Evolutionary conservation across 2,329 filamentous ascomycete genomes (phyloP).

Genomic region (Fusarium dlaminii): DNA sequence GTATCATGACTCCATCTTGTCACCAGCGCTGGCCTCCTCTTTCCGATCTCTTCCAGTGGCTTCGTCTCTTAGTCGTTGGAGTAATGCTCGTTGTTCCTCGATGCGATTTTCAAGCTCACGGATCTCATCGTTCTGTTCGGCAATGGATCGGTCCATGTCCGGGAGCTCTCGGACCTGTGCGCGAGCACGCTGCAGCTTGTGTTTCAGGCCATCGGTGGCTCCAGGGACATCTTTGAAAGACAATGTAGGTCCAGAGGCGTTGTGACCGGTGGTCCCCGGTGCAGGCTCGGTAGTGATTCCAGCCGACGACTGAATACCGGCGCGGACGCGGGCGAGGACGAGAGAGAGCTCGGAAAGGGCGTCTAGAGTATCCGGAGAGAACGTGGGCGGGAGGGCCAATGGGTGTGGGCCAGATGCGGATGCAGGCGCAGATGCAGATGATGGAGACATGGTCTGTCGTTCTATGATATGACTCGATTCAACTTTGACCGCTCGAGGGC

Average conservation of each 20-base stretch:
- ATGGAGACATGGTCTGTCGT: conserved; percentile 42
- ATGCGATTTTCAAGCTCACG: conserved; percentile 71
- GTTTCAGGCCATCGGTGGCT: conserved; percentile 81
- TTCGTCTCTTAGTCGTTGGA: conserved; percentile 62
- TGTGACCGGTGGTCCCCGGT: conserved; percentile 46
- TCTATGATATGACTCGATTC: conserved; percentile 8
- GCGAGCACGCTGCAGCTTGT: conserved; percentile 83
- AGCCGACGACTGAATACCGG: conserved; percentile 54
- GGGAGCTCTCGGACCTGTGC: conserved; percentile 71
- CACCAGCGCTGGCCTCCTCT: conserved; percentile 41
- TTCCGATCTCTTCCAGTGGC: conserved; percentile 51
- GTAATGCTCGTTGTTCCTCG: conserved; percentile 66
- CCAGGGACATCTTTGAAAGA: conserved; percentile 79
- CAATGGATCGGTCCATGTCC: conserved; percentile 72
- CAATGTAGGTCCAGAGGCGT: conserved; percentile 50
- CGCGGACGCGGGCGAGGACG: conserved; percentile 78
- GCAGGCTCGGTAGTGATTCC: conserved; percentile 53
- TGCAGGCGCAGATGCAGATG: conserved; percentile 37
- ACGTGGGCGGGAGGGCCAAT: conserved; percentile 67
- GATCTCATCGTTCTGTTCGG: conserved; percentile 79
- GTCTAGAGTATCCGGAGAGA: conserved; percentile 86
- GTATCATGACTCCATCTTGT: conserved; percentile 55
- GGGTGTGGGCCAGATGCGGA: conserved; percentile 47
- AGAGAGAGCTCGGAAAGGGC: conserved; percentile 83
- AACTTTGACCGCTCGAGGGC: conserved; percentile 14